Evolutionary conservation across 2,329 filamentous ascomycete species (phyloP).

Genomic region (Botrytis deweyae): DNA sequence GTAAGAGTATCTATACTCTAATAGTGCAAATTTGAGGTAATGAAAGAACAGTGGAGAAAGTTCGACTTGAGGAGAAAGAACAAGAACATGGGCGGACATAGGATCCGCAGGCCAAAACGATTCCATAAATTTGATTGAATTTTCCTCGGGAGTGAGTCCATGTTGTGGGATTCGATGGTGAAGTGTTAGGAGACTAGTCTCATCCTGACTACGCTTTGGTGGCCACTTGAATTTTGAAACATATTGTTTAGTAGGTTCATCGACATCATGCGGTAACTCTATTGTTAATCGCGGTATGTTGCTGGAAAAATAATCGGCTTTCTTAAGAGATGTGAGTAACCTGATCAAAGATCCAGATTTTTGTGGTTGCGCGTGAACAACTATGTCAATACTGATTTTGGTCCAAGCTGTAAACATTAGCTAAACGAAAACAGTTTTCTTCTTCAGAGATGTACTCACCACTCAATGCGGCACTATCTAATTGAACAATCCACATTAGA

Average conservation of each 20-base stretch:
- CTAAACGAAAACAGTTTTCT: constrained; percentile 19
- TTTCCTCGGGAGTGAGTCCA: constrained; percentile 64
- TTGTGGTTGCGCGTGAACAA: constrained; percentile 71
- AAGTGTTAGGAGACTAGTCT: constrained; percentile 61
- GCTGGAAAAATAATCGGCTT: constrained; percentile 73
- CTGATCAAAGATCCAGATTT: constrained; percentile 74
- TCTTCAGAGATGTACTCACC: constrained; percentile 45
- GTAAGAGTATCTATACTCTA: constrained; percentile 75
- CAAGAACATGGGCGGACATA: constrained; percentile 69
- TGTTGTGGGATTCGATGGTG: constrained; percentile 69
- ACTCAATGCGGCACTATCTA: constrained; percentile 70
- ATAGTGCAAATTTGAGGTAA: constrained; percentile 74
- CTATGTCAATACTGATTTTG: constrained; percentile 72
- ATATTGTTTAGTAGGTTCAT: constrained; percentile 62
- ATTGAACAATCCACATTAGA: constrained; percentile 73
- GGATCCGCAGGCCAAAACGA: constrained; percentile 77
- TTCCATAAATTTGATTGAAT: constrained; percentile 75
- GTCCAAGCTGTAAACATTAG: constrained; percentile 65
- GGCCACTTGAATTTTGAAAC: constrained; percentile 69
- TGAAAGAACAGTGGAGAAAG: constrained; percentile 81
- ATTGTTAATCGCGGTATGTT: constrained; percentile 74
- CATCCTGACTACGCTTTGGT: constrained; percentile 43
- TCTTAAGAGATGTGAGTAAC: constrained; percentile 71
- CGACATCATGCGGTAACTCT: constrained; percentile 72
- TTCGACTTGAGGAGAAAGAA: constrained; percentile 79